Percentiles rank a stretch among this genome's conserved stretches.
Conservation (phyloP, 768 basidiomycete species). For the Leccinum disarticulatum region DNA sequence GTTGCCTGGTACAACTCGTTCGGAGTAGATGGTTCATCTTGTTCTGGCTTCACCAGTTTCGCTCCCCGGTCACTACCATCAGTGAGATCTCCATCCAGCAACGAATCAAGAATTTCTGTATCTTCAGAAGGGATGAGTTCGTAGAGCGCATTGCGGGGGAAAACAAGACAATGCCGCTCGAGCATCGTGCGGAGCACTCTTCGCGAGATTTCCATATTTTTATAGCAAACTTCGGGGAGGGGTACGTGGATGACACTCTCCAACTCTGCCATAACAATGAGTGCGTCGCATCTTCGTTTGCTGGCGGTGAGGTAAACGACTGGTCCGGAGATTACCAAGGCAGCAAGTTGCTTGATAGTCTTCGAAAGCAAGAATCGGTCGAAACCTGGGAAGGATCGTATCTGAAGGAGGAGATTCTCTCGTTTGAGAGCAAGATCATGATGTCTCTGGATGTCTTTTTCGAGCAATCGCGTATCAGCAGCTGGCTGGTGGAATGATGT, state of each 20-base stretch:
- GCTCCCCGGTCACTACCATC: neutral
- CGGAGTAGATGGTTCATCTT: neutral
- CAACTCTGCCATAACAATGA: no score
- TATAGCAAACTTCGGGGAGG: neutral
- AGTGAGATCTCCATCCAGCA: neutral
- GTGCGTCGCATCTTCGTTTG: no score
- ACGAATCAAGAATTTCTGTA: neutral
- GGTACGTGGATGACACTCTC: no score
- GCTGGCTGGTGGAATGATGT: neutral
- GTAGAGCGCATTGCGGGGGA: neutral
- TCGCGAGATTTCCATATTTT: neutral
- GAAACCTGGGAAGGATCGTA: neutral
- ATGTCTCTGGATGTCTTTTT: neutral
- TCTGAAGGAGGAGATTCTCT: neutral
- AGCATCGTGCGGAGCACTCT: neutral
- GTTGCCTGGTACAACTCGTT: neutral
- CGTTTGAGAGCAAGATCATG: neutral
- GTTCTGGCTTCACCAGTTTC: neutral
- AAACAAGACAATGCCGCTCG: neutral
- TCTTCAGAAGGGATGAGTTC: neutral
- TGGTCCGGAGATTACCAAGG: no score
- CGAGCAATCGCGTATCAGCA: neutral
- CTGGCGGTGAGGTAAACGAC: no score
- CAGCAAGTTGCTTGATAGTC: no score
- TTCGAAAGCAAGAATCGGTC: no score